These are phyloP conservation scores for Fusarium illudens DNA, from an alignment of 2,329 filamentous ascomycete species.

Conservation along the genomic window DNA sequence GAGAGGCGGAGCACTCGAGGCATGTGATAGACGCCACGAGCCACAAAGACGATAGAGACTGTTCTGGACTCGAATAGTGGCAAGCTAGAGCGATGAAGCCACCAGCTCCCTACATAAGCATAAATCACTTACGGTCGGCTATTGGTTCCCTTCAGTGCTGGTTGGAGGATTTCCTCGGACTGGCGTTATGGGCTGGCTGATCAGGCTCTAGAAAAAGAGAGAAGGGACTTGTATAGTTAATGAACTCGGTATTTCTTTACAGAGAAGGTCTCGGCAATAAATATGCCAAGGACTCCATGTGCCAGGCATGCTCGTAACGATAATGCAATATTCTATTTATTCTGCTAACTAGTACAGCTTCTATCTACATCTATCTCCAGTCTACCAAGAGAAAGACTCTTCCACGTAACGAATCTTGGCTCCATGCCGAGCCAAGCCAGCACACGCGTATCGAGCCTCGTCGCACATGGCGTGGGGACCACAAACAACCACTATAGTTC, in stretches of 20 bases:
- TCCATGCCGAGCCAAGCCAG: conserved; percentile 40
- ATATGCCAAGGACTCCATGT: too few species aligned
- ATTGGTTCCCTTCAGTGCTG: background rate
- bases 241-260: too few species aligned
- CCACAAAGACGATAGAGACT: background rate
- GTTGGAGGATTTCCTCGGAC: background rate
- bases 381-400: conserved; percentile 32
- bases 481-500: conserved; percentile 43
- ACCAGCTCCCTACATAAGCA: background rate
- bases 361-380: too few species aligned
- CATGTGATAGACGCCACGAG: background rate
- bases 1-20: background rate
- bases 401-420: conserved; percentile 37
- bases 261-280: too few species aligned
- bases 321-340: background rate
- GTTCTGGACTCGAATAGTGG: background rate
- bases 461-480: conserved; percentile 44
- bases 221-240: too few species aligned
- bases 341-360: background rate
- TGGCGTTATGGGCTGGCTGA: too few species aligned
- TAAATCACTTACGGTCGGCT: background rate
- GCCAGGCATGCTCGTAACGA: background rate
- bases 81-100: background rate
- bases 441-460: conserved; percentile 39
- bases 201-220: too few species aligned